phyloP scores from a whole-genome alignment of 768 basidiomycete species.

The Boletales sp. region DNA sequence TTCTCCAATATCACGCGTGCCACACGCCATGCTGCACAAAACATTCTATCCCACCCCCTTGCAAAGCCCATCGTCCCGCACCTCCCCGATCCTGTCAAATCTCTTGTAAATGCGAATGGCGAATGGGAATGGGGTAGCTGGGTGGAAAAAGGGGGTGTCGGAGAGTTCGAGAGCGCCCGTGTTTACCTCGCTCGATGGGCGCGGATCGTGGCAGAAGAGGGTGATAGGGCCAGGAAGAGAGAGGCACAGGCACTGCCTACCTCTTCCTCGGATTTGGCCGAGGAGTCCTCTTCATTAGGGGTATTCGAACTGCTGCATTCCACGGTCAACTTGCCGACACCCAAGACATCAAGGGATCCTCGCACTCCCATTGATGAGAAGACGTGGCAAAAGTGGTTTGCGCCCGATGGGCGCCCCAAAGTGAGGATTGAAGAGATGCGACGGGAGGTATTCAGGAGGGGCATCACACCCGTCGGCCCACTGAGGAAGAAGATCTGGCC shows the following conservation, averaged over 20 bases:
- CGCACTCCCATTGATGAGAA: constrained; percentile 69
- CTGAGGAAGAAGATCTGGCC: constrained; percentile 85
- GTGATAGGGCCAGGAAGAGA: constrained; percentile 79
- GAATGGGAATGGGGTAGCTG: constrained; percentile 93
- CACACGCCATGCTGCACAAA: constrained; percentile 90
- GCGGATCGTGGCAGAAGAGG: constrained; percentile 95
- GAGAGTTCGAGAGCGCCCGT: constrained; percentile 93
- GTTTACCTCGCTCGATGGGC: constrained; percentile 98
- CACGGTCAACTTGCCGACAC: constrained; percentile 74
- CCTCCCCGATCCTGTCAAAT: constrained; percentile 89
- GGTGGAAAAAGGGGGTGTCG: constrained; percentile 90
- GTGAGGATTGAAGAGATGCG: constrained; percentile 67
- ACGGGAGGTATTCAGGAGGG: constrained; percentile 75
- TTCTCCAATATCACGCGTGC: constrained; percentile 94
- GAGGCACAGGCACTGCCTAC: constrained; percentile 72
- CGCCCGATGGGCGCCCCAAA: constrained; percentile 61
- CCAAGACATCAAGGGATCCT: constrained; percentile 80
- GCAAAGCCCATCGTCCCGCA: constrained; percentile 96
- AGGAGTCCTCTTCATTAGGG: constrained; percentile 73
- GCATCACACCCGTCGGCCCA: constrained; percentile 50
- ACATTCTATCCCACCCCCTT: constrained; percentile 91
- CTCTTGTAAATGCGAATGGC: constrained; percentile 84
- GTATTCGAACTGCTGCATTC: constrained; percentile 85
- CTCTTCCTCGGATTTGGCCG: constrained; percentile 44
- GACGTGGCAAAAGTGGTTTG: constrained; percentile 79